These are phyloP conservation scores for Venustampulla echinocandica DNA, from an alignment of 495 filamentous ascomycete species.

Conservation along the genomic window DNA sequence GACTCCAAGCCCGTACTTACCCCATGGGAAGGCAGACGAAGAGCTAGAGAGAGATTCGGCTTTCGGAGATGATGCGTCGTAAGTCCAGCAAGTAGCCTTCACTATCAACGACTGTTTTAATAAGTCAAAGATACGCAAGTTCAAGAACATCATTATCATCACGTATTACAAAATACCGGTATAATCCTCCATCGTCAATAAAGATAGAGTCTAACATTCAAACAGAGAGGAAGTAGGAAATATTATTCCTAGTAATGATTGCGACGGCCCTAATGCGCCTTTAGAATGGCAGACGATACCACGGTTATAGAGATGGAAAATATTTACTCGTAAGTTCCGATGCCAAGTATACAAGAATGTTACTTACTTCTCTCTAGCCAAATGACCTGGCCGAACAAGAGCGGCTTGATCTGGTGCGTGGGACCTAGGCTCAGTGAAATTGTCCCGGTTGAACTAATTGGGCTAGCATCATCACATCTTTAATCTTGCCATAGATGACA, in stretches of 20 bases:
- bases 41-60: not conserved
- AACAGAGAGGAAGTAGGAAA: not conserved
- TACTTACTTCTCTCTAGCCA: constrained; percentile 2
- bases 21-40: too few relatives aligned
- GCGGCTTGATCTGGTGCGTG: not conserved
- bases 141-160: not conserved
- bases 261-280: not conserved
- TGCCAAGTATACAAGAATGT: not conserved
- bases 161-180: constrained; percentile 3
- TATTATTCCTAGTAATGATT: too few relatives aligned
- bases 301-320: constrained; percentile 41
- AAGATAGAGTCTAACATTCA: not conserved
- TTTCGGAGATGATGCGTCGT: not conserved
- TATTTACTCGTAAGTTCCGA: constrained; percentile 31
- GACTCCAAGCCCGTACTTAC: too few relatives aligned
- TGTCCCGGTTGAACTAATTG: not conserved
- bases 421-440: too few relatives aligned
- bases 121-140: not conserved
- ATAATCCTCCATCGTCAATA: not conserved
- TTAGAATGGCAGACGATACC: constrained; percentile 48
- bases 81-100: not conserved
- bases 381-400: constrained; percentile 19
- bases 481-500: not conserved
- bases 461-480: not conserved
- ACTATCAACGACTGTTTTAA: not conserved